Base-by-base conservation (phyloP, 176 grass and related monocot species). In the Chrysopogon serrulatus region DNA sequence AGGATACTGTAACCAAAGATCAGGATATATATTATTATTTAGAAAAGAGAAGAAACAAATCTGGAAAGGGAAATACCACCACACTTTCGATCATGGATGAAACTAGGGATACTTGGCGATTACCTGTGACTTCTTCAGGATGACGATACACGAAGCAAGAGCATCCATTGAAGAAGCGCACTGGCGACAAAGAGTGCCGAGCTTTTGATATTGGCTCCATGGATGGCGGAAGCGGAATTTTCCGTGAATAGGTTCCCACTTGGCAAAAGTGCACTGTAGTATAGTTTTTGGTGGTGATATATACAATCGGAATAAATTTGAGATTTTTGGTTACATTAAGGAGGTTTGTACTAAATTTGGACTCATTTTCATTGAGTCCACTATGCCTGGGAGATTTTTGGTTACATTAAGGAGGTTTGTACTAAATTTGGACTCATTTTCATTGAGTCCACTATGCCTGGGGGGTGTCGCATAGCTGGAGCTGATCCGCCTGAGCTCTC, bases 221-320 rank as follows among this genome's bases (percentile, higher is more conserved):
- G 96, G 96, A 74, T 95, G 89, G 17, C 85, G 89, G 76, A 95
- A 93, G 34, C 82, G 51, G 76, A 95, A 98, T 71, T 87, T 91
- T 1, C 92, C 92, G 36, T 98, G 96, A 5, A 91, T 60, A 10
- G 96, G 96, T 37, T 98, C 96, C 96, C 96, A 98, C 56, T 88
- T 95, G 71, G 92, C 89, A 77, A 98, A 90, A 65, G 84, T 90
- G 61, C 74, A 75, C 96, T 98, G 90, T 76, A 77, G 26, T 65
- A n/a, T n/a, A n/a, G n/a, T n/a, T n/a, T n/a, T n/a, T n/a, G n/a
- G 78, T 72, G 14, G 76, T 27, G 68, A 43, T 2, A 41, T 2
- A 10, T 27, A 56, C 71, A 28, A 77, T 30, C 23, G 12, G 67
- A 70, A 6, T 23, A 13, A 3, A 37, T 41, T 23, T 70, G 12